Percentiles rank a stretch among this genome's conserved stretches.
Evolutionary conservation across 148 eudicot genomes (phyloP).

Genomic region (Fagopyrum tataricum): DNA sequence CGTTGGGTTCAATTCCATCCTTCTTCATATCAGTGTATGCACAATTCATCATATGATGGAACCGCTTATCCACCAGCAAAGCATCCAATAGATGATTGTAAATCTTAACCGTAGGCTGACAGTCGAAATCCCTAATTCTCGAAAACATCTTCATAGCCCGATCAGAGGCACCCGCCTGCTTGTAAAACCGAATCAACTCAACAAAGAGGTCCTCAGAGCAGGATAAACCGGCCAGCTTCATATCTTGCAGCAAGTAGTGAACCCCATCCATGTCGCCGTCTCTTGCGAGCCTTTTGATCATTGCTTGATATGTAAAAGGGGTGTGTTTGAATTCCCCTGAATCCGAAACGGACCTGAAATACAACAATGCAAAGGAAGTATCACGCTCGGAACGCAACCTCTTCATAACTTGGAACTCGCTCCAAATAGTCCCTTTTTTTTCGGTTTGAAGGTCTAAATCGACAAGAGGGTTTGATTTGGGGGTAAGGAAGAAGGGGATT

Average conservation of each 20-base stretch:
- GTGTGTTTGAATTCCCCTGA: conserved; percentile 58
- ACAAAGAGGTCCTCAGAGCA: conserved; percentile 69
- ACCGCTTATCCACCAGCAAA: conserved; percentile 66
- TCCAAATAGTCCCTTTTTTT: conserved; percentile 16
- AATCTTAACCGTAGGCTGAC: conserved; percentile 60
- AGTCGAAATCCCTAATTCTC: conserved; percentile 67
- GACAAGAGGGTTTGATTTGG: conserved; percentile 34
- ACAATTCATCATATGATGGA: conserved; percentile 59
- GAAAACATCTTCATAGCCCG: conserved; percentile 71
- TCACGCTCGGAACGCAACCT: conserved; percentile 42
- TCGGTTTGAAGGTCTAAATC: conserved; percentile 17
- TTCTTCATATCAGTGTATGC: conserved; percentile 70
- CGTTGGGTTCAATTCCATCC: conserved; percentile 75
- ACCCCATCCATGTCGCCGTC: conserved; percentile 55
- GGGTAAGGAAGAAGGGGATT: conserved; percentile 59
- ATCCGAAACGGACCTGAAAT: conserved; percentile 53
- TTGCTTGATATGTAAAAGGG: conserved; percentile 49
- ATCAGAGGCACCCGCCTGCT: conserved; percentile 45
- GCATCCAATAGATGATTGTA: conserved; percentile 77
- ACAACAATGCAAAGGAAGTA: conserved; percentile 44
- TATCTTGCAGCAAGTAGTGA: conserved; percentile 73
- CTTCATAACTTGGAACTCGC: conserved; percentile 47
- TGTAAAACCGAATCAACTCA: conserved; percentile 50
- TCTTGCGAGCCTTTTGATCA: conserved; percentile 61
- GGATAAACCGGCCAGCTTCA: conserved; percentile 59